A percentile compares a stretch with the other conserved stretches of the same genome.
Conservation (phyloP, 371 early-diverging fungal species). For the Lichtheimia ornata region DNA sequence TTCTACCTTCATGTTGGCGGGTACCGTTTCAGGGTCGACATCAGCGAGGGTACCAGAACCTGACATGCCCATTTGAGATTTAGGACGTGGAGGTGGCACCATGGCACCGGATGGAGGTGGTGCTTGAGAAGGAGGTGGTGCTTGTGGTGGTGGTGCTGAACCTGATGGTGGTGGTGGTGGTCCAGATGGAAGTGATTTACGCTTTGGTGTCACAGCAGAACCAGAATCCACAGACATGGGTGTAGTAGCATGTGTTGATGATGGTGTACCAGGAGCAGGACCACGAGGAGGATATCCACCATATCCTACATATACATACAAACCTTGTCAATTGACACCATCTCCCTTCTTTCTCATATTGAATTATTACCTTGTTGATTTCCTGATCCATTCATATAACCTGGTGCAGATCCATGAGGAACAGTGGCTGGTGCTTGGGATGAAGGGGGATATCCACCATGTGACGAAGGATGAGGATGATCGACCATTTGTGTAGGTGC, state of each 20-base stretch:
- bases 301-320: not conserved
- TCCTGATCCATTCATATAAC: constrained; percentile 14
- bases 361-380: constrained; percentile 2
- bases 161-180: constrained; percentile 13
- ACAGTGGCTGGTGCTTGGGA: constrained; percentile 13
- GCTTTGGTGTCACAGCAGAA: constrained; percentile 7
- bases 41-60: constrained; percentile 67
- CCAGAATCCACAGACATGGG: constrained; percentile 5
- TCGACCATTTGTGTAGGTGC: constrained; percentile 45
- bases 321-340: not conserved
- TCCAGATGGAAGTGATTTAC: constrained; percentile 11
- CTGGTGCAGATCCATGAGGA: constrained; percentile 13
- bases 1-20: constrained; percentile 82
- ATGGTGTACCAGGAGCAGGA: constrained; percentile 15
- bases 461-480: constrained; percentile 21
- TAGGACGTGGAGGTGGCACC: constrained; percentile 15
- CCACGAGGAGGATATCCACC: constrained; percentile 17
- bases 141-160: not conserved
- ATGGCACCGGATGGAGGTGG: constrained; percentile 5
- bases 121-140: constrained; percentile 10
- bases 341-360: not conserved
- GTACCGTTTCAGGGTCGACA: constrained; percentile 82
- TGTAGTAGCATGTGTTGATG: constrained; percentile 8
- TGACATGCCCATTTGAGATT: constrained; percentile 14
- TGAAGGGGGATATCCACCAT: constrained; percentile 18